phyloP scores from a whole-genome alignment of 495 filamentous ascomycete genomes.

The Chaetomium tenue region DNA sequence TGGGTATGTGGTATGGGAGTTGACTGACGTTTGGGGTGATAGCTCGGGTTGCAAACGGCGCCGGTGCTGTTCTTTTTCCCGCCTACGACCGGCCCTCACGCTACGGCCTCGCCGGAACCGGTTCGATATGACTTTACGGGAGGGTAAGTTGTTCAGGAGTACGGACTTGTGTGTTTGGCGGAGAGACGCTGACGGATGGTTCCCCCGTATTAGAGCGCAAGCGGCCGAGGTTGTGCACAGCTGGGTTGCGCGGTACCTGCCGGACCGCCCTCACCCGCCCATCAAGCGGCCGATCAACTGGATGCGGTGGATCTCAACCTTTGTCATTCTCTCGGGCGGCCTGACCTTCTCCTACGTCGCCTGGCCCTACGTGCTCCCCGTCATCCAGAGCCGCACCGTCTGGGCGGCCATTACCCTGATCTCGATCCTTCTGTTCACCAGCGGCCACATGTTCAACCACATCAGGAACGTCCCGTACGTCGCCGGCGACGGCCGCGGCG shows the following conservation, averaged over 20 bases:
- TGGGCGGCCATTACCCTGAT: constrained; percentile 93
- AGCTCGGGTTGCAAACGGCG: constrained; percentile 94
- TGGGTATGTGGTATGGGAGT: background rate
- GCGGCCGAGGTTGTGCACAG: constrained; percentile 72
- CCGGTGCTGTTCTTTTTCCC: constrained; percentile 86
- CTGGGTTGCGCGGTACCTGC: constrained; percentile 77
- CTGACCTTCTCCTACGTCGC: constrained; percentile 68
- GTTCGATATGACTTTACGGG: constrained; percentile 78
- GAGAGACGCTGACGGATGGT: background rate
- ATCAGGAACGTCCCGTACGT: constrained; percentile 98
- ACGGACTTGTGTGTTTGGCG: too few relatives aligned
- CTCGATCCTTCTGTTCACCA: constrained; percentile 88
- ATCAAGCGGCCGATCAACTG: constrained; percentile 87
- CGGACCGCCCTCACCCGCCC: constrained; percentile 67
- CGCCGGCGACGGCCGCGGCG: constrained; percentile 77
- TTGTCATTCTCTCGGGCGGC: constrained; percentile 64
- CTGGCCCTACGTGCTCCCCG: constrained; percentile 79
- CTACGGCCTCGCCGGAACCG: constrained; percentile 66
- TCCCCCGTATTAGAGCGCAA: constrained; percentile 53
- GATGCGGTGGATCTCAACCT: constrained; percentile 64
- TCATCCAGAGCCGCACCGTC: constrained; percentile 84
- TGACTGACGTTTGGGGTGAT: background rate
- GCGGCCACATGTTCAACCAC: constrained; percentile 99
- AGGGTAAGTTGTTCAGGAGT: constrained; percentile 55
- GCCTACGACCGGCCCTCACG: constrained; percentile 81